Evolutionary conservation across 352 stramenopile genomes (phyloP), one percentile per base, ranked within the genome.

Genomic region (Globisporangium okanoganense): DNA sequence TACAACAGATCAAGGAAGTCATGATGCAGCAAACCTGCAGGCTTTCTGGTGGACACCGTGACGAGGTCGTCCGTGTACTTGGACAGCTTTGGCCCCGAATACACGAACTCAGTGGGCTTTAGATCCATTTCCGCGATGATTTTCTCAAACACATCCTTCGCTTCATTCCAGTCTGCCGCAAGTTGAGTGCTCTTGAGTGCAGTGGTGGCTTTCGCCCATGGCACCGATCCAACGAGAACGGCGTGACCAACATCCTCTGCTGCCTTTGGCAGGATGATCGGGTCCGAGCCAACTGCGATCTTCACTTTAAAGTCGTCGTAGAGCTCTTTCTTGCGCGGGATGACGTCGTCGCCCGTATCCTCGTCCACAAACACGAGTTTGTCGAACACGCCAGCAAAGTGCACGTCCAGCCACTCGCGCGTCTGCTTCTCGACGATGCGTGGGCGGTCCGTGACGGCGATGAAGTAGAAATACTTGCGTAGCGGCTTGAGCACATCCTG

Each of bases 61-160:
- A 92, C 83, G 24, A 90, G 61, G 50, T 92, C 83, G 59, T 92
- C 83, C 49, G 74, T 86, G 67, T 84, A 87, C 16, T 78, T 64
- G 40, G 81, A 64, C 9, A 92, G 75, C 59, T 87, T 88, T 5
- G 83, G 74, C 0, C 79, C 81, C 24, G 73, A 20, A 31, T 60
- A 69, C 20, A 83, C 62, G 56, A 85, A 86, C 4, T 82, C 71
- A 0, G 61, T 20, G 2, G 74, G 67, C 33, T 77, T 69, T 20
- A 92, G 59, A 13, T 76, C 54, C 25, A 88, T 59, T n/a, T 87
- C 70, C 22, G 68, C 59, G 18, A 82, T 61, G 5, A 84, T 36
- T 43, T 69, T 69, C n/a, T 79, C 68, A 8, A 92, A 56, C 4
- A 62, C 52, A 5, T 73, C 61, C 24, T 65, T 73, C 10, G 66